Conservation (phyloP, 129 eudicot species). For the Helianthus tuberosus region DNA sequence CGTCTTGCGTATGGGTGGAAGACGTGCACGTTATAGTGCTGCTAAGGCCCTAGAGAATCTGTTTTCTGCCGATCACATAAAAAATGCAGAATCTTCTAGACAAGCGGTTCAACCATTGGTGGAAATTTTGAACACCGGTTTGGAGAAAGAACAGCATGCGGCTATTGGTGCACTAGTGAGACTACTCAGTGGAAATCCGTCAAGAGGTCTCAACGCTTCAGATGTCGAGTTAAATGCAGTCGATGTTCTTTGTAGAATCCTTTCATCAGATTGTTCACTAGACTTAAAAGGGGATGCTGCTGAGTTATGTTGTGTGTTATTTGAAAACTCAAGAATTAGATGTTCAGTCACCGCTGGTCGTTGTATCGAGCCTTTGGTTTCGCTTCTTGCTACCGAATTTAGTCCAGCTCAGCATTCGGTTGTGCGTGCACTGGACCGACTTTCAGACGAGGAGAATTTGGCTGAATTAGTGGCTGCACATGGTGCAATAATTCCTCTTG, state of each 20-base stretch:
- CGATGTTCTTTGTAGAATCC: slow-evolving; percentile 86
- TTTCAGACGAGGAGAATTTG: slow-evolving; percentile 85
- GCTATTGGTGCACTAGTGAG: slow-evolving; percentile 91
- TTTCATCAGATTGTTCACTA: slow-evolving; percentile 81
- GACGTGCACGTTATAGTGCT: slow-evolving; percentile 97
- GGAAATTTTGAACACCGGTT: slow-evolving; percentile 83
- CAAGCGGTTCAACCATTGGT: slow-evolving; percentile 98
- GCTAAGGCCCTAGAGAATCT: slow-evolving; percentile 95
- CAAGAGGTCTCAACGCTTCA: slow-evolving; percentile 79
- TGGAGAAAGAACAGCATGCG: slow-evolving; percentile 98
- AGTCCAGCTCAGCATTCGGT: slow-evolving; percentile 91
- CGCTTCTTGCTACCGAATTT: slow-evolving; percentile 82
- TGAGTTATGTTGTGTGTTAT: slow-evolving; percentile 86
- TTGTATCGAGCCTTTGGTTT: slow-evolving; percentile 93
- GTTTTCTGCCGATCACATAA: slow-evolving; percentile 92
- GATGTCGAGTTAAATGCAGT: slow-evolving; percentile 99
- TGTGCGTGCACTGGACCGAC: slow-evolving; percentile 85
- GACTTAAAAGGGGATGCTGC: slow-evolving; percentile 97
- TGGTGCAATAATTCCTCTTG: slow-evolving; percentile 95
- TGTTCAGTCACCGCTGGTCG: slow-evolving; percentile 87
- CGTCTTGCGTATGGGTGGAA: slow-evolving; percentile 91
- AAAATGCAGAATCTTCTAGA: slow-evolving; percentile 87
- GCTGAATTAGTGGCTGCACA: slow-evolving; percentile 87
- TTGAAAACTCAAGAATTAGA: slow-evolving; percentile 82
- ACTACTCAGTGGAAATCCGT: slow-evolving; percentile 77